Conservation (phyloP, 2,329 filamentous ascomycete species). For the Fusarium hainanense region DNA sequence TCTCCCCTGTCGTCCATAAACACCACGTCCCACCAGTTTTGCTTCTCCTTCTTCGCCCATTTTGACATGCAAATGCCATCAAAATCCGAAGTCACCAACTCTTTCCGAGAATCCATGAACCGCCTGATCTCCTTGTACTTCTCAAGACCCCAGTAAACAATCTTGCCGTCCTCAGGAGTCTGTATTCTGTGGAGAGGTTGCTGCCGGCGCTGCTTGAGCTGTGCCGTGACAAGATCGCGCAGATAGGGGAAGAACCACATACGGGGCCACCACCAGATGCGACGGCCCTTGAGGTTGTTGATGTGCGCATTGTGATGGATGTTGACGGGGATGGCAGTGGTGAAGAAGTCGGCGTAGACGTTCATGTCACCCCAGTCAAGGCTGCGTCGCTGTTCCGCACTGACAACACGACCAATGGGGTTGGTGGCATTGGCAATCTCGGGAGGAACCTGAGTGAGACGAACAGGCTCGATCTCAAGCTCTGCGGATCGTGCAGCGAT, state of each 20-base stretch:
- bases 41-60: conserved; percentile 27
- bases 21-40: conserved; percentile 26
- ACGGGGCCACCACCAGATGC: conserved; percentile 35
- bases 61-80: conserved; percentile 10
- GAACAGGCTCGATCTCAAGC: conserved; percentile 32
- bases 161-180: neutral
- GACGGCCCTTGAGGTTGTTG: conserved; percentile 29
- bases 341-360: conserved; percentile 40
- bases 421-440: conserved; percentile 30
- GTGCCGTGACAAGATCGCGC: conserved; percentile 14
- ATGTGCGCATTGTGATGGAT: conserved; percentile 41
- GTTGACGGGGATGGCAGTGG: conserved; percentile 35
- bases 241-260: conserved; percentile 42
- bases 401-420: conserved; percentile 2
- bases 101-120: neutral
- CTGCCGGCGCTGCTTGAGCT: conserved; percentile 25
- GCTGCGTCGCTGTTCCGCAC: neutral
- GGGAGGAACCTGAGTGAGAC: conserved; percentile 26
- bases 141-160: conserved; percentile 30
- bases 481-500: conserved; percentile 21
- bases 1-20: conserved; percentile 20
- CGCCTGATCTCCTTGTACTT: conserved; percentile 26
- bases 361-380: conserved; percentile 41
- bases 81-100: conserved; percentile 9
- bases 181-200: conserved; percentile 11